Percentiles rank a stretch among this genome's conserved stretches.
Evolutionary conservation across 1,139 yeast genomes (phyloP).

Genomic region (Spathaspora sp.): DNA sequence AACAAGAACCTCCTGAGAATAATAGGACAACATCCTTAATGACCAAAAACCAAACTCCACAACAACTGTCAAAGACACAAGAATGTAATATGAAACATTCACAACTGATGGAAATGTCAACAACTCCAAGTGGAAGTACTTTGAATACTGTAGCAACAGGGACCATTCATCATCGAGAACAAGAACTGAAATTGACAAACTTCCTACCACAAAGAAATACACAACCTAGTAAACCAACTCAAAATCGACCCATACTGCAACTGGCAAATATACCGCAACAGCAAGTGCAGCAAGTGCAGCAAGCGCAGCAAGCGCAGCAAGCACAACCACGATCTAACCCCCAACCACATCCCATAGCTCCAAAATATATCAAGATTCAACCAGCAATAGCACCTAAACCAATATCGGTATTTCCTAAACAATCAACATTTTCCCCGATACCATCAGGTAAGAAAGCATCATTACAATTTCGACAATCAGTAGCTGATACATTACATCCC

Average conservation of each 20-base stretch:
- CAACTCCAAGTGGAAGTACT: conserved; percentile 4
- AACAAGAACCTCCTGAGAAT: neutral
- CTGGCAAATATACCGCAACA: neutral
- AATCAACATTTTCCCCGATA: conserved; percentile 16
- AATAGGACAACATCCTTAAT: neutral
- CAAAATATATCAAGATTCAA: conserved; percentile 38
- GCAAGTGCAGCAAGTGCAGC: neutral
- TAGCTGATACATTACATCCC: conserved; percentile 5
- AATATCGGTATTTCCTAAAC: conserved; percentile 27
- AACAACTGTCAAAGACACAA: neutral
- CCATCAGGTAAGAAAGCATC: conserved; percentile 14
- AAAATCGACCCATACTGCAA: neutral
- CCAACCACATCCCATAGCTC: conserved; percentile 9
- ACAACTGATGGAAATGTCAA: neutral
- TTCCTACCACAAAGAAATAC: conserved; percentile 5
- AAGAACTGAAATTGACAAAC: conserved; percentile 4
- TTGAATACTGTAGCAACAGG: conserved; percentile 4
- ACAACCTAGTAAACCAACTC: neutral
- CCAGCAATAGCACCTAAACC: conserved; percentile 46
- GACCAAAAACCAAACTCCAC: conserved; percentile 2
- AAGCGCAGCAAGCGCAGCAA: neutral
- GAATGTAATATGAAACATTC: neutral
- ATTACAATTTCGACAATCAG: conserved; percentile 12
- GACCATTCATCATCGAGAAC: conserved; percentile 4
- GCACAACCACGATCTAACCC: neutral